Percentiles rank a stretch among this genome's conserved stretches.
phyloP scores from a whole-genome alignment of 2,329 filamentous ascomycete genomes.

The Grosmannia clavigera region DNA sequence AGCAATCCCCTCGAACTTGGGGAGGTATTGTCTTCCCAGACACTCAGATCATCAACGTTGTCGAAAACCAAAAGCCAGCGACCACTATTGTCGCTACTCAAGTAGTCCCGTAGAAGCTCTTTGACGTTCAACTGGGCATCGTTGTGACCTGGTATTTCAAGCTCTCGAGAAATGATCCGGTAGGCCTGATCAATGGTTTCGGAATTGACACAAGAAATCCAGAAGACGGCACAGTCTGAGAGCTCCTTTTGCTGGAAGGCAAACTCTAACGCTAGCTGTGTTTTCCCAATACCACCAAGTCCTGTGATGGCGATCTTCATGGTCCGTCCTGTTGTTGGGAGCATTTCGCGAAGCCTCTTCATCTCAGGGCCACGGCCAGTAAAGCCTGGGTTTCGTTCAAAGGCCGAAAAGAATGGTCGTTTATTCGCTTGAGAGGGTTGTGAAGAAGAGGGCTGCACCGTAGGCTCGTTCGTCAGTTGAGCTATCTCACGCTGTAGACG shows the following conservation, averaged over 20 bases:
- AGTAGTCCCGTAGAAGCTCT: slow-evolving; percentile 20
- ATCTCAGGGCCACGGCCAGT: slow-evolving; percentile 14
- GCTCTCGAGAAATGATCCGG: slow-evolving; percentile 18
- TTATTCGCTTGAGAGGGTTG: background rate
- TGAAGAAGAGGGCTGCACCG: background rate
- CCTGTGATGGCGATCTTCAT: slow-evolving; percentile 16
- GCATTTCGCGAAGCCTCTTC: slow-evolving; percentile 7
- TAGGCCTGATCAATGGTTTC: slow-evolving; percentile 23
- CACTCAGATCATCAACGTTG: slow-evolving; percentile 27
- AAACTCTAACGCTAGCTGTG: slow-evolving; percentile 25
- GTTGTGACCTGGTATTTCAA: slow-evolving; percentile 18
- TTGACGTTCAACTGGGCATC: slow-evolving; percentile 23
- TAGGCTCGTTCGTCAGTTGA: background rate
- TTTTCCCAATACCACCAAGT: slow-evolving; percentile 25
- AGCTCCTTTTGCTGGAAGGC: slow-evolving; percentile 16
- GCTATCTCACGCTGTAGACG: slow-evolving; percentile 9
- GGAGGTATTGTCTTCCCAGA: slow-evolving; percentile 13
- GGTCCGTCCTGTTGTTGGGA: slow-evolving; percentile 14
- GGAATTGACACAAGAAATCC: slow-evolving; percentile 21
- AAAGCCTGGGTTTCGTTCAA: slow-evolving; percentile 16
- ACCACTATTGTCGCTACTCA: slow-evolving; percentile 17
- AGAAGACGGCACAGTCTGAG: slow-evolving; percentile 26
- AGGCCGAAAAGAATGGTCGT: slow-evolving; percentile 10
- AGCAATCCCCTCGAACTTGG: slow-evolving; percentile 4
- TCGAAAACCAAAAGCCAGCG: slow-evolving; percentile 32